phyloP scores from a whole-genome alignment of 2,329 filamentous ascomycete genomes.

The Aspergillus fumigatus region DNA sequence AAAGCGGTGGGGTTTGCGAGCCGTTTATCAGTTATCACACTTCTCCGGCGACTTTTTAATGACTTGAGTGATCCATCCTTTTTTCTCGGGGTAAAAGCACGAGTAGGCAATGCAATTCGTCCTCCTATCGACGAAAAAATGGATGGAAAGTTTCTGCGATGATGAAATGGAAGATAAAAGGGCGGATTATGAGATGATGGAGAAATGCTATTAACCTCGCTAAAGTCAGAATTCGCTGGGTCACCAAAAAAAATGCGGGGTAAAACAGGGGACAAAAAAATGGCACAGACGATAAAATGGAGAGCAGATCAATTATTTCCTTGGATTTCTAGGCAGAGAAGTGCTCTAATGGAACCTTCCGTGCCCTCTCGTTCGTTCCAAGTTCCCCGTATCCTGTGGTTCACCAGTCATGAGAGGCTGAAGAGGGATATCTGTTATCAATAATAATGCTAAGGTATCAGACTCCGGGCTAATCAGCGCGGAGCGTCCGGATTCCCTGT shows the following conservation, averaged over 20 bases:
- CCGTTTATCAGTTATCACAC: constrained; percentile 20
- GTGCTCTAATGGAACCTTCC: background rate
- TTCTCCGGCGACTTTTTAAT: constrained; percentile 7
- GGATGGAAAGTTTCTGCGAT: background rate
- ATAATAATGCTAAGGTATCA: constrained; percentile 10
- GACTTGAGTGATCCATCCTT: background rate
- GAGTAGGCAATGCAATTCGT: constrained; percentile 1
- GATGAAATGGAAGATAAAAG: constrained; percentile 1
- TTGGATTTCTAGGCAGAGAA: background rate
- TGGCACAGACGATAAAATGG: too few relatives aligned
- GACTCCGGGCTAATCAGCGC: constrained; percentile 1
- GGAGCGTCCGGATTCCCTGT: background rate
- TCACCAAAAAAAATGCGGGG: constrained; percentile 23
- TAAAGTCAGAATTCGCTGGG: background rate
- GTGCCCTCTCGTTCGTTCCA: background rate
- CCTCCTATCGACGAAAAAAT: constrained; percentile 4
- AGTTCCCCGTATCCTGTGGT: background rate
- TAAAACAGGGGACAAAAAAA: constrained; percentile 10
- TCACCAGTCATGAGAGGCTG: background rate
- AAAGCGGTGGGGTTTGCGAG: constrained; percentile 30
- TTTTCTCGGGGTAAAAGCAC: background rate
- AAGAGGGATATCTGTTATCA: constrained; percentile 10
- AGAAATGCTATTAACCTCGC: background rate
- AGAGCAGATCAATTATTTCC: background rate
- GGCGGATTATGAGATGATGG: constrained; percentile 1